Percentiles rank a stretch among this genome's conserved stretches.
phyloP scores from a whole-genome alignment of 208 protist genomes.

The Crithidia sp. region DNA sequence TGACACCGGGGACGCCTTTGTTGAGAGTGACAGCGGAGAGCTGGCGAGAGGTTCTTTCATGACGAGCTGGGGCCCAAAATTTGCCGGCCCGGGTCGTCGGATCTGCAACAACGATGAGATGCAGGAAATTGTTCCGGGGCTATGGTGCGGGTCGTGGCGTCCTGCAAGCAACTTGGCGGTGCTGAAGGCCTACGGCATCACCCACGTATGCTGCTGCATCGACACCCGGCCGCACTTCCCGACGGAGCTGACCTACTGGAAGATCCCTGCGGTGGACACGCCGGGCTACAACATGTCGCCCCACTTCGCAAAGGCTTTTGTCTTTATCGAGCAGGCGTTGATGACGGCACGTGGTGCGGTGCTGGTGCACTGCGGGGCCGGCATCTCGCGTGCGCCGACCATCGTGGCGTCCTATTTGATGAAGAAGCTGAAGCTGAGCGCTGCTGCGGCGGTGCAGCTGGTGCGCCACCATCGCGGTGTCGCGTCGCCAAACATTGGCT shows the following conservation, averaged over 20 bases:
- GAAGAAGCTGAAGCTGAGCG: conserved; percentile 59
- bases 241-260: conserved; percentile 62
- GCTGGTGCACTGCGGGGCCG: conserved; percentile 85
- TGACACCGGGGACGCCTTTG: neutral
- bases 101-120: conserved; percentile 40
- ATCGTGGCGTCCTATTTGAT: conserved; percentile 81
- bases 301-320: conserved; percentile 63
- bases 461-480: conserved; percentile 51
- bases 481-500: conserved; percentile 75
- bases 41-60: neutral
- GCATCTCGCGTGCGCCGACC: conserved; percentile 83
- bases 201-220: conserved; percentile 81
- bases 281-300: conserved; percentile 51
- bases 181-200: conserved; percentile 56
- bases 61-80: neutral
- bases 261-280: conserved; percentile 49
- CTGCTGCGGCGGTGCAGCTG: conserved; percentile 52
- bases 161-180: conserved; percentile 47
- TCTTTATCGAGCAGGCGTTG: conserved; percentile 78
- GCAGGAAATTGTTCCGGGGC: conserved; percentile 80
- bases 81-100: neutral
- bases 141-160: conserved; percentile 85
- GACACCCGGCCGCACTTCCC: conserved; percentile 58
- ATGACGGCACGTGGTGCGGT: conserved; percentile 52
- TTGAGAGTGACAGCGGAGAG: neutral